Conservation (phyloP, 2,329 filamentous ascomycete genomes). For the Zymoseptoria passerinii region DNA sequence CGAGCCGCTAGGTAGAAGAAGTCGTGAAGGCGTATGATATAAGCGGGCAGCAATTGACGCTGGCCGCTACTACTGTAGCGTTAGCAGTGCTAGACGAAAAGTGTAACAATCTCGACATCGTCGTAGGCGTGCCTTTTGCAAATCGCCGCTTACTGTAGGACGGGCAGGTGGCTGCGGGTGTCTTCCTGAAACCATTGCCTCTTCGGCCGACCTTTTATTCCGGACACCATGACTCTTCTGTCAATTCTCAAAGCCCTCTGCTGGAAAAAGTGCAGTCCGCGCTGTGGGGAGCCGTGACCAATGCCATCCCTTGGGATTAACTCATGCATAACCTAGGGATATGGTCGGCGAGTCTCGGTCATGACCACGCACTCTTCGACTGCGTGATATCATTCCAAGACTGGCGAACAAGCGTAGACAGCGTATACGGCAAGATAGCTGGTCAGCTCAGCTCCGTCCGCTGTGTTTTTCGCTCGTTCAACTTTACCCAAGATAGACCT, state of each 20-base stretch:
- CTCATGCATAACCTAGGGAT: neutral
- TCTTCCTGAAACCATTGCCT: neutral
- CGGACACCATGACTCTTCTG: neutral
- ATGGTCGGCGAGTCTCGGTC: too few relatives aligned
- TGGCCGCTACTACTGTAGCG: neutral
- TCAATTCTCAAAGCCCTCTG: neutral
- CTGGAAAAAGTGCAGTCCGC: neutral
- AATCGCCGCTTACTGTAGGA: neutral
- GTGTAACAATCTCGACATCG: neutral
- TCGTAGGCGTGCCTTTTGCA: neutral
- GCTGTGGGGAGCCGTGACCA: neutral
- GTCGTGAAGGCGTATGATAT: neutral
- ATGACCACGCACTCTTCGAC: neutral
- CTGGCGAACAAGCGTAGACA: neutral
- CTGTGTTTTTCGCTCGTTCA: too few relatives aligned
- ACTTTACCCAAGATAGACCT: too few relatives aligned
- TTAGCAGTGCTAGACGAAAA: neutral
- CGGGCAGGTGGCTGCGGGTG: neutral
- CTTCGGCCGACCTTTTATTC: neutral
- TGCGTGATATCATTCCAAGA: neutral
- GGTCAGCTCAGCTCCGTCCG: too few relatives aligned
- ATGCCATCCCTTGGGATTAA: neutral
- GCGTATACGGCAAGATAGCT: neutral
- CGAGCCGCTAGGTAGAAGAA: neutral
- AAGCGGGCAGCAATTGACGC: neutral